These are phyloP conservation scores for Pseudopyrenochaeta lycopersici DNA, from an alignment of 2,329 filamentous ascomycete species.

Conservation along the genomic window DNA sequence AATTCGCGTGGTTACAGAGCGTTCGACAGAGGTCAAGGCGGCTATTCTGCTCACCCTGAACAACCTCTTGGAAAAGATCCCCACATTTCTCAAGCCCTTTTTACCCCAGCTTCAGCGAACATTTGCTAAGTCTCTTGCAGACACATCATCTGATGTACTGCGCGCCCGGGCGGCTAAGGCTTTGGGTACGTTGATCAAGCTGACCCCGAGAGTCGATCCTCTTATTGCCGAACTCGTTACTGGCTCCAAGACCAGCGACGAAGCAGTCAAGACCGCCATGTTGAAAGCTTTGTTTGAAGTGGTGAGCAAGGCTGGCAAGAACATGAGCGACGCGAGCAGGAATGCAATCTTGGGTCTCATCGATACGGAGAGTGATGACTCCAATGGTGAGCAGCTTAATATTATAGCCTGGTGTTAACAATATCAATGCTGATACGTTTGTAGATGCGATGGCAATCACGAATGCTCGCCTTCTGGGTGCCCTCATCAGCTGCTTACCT, in stretches of 20 bases:
- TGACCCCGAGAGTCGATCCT: conserved; percentile 94
- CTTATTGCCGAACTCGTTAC: conserved; percentile 91
- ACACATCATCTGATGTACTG: conserved; percentile 88
- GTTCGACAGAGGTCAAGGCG: conserved; percentile 94
- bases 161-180: conserved; percentile 91
- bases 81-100: conserved; percentile 93
- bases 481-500: conserved; percentile 86
- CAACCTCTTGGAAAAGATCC: conserved; percentile 96
- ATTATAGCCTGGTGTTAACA: background rate
- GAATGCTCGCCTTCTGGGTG: conserved; percentile 88
- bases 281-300: conserved; percentile 96
- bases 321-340: conserved; percentile 92
- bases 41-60: conserved; percentile 94
- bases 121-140: conserved; percentile 94
- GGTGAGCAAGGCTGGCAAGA: conserved; percentile 89
- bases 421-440: conserved; percentile 13
- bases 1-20: conserved; percentile 96
- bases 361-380: conserved; percentile 81
- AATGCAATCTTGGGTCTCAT: conserved; percentile 88
- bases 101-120: conserved; percentile 95
- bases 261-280: conserved; percentile 93
- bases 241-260: conserved; percentile 89
- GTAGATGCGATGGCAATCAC: conserved; percentile 80
- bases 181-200: conserved; percentile 91
- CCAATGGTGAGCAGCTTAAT: conserved; percentile 62